These are phyloP conservation scores for Aspergillus sp. DNA, from an alignment of 2,329 filamentous ascomycete genomes.

Conservation along the genomic window DNA sequence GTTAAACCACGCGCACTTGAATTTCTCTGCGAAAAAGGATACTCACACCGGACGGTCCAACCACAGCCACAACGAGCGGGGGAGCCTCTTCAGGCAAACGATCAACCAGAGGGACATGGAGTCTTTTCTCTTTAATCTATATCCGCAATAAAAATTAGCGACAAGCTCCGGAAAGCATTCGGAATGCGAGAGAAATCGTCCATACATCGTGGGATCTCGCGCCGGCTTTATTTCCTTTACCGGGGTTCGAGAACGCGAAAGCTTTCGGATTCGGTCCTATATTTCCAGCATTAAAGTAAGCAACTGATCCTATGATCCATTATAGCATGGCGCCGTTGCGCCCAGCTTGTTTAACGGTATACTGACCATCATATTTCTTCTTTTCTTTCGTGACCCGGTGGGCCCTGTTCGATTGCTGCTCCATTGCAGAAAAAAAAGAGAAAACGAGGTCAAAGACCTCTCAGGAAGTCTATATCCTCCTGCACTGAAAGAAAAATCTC, in stretches of 20 bases:
- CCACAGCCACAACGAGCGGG: conserved; percentile 87
- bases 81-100: conserved; percentile 93
- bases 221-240: conserved; percentile 71
- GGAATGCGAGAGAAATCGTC: neutral
- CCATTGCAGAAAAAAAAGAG: conserved; percentile 55
- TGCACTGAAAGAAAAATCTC: neutral
- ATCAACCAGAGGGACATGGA: conserved; percentile 96
- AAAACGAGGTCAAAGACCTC: conserved; percentile 29
- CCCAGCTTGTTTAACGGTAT: neutral
- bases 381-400: conserved; percentile 89
- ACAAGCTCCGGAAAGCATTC: neutral
- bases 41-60: conserved; percentile 84
- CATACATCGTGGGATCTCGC: conserved; percentile 56
- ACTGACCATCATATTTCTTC: conserved; percentile 68
- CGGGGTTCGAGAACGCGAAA: conserved; percentile 80
- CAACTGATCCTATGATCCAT: neutral
- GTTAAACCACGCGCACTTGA: neutral
- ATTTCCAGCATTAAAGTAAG: conserved; percentile 8
- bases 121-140: conserved; percentile 88
- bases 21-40: neutral
- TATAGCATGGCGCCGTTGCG: neutral
- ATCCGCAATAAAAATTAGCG: conserved; percentile 17
- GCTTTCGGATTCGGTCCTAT: conserved; percentile 82
- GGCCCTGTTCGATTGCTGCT: conserved; percentile 79
- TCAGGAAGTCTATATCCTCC: conserved; percentile 12